Evolutionary conservation across 2,329 filamentous ascomycete species (phyloP).

Genomic region (Arthrocladium fulminans): DNA sequence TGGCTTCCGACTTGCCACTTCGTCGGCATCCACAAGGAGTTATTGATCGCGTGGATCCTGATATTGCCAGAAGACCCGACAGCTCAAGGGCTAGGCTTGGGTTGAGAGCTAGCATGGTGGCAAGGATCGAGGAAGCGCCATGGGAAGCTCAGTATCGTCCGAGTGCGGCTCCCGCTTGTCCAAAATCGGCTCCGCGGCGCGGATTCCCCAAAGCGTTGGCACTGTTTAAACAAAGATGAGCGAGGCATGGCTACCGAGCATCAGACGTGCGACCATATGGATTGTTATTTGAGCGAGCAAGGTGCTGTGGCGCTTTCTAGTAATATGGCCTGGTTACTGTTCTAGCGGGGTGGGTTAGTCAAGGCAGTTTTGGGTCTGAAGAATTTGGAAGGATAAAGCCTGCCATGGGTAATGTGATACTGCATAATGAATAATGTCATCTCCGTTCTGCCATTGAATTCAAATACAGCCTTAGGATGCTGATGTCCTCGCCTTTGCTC

Average conservation of each 20-base stretch:
- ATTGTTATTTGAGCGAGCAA: slow-evolving; percentile 5
- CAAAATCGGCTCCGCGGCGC: slow-evolving; percentile 8
- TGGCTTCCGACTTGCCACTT: slow-evolving; percentile 9
- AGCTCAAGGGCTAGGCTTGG: slow-evolving; percentile 17
- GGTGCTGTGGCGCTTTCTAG: not conserved
- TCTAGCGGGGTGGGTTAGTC: too few species aligned
- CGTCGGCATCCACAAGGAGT: not conserved
- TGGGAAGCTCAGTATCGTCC: slow-evolving; percentile 14
- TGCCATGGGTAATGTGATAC: not conserved
- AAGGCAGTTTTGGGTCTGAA: too few species aligned
- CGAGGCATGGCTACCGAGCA: not conserved
- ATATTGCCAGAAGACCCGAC: slow-evolving; percentile 14
- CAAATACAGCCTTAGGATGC: too few species aligned
- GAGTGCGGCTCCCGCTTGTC: not conserved
- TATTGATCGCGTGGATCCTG: slow-evolving; percentile 9
- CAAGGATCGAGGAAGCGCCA: slow-evolving; percentile 14
- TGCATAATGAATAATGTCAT: not conserved
- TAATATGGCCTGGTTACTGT: too few species aligned
- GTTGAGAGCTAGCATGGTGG: slow-evolving; percentile 14
- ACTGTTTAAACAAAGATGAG: slow-evolving; percentile 7
- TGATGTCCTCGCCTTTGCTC: too few species aligned
- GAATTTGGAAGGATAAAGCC: not conserved
- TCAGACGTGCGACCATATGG: not conserved
- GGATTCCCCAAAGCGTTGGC: slow-evolving; percentile 15
- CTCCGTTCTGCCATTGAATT: too few species aligned